Conservation (phyloP, 257 asterid species). For the Datura wrightii region DNA sequence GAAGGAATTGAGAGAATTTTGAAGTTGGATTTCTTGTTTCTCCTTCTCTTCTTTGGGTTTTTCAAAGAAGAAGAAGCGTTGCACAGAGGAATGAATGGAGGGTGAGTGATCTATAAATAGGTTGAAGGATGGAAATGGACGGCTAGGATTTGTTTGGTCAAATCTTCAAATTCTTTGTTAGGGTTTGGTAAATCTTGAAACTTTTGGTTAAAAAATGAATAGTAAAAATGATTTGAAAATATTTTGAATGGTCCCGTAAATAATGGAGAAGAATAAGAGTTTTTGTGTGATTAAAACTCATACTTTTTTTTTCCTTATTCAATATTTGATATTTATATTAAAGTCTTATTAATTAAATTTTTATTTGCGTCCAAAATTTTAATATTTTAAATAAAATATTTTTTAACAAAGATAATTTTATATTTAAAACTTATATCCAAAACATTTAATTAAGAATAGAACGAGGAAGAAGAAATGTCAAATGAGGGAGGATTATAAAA, state of each 20-base stretch:
- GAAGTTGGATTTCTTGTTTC: background rate
- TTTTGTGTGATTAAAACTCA: background rate
- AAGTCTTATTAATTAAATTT: background rate
- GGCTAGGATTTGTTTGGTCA: conserved; percentile 35
- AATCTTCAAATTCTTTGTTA: background rate
- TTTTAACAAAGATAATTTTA: background rate
- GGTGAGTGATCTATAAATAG: conserved; percentile 37
- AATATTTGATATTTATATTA: background rate
- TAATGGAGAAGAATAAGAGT: conserved; percentile 1
- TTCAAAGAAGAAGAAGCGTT: conserved; percentile 32
- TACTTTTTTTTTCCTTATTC: background rate
- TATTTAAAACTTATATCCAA: background rate
- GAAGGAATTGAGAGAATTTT: background rate
- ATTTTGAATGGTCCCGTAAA: background rate
- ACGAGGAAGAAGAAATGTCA: too few species aligned
- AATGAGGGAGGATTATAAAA: too few species aligned
- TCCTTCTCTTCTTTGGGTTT: background rate
- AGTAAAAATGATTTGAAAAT: conserved; percentile 14
- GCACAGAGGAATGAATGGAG: conserved; percentile 16
- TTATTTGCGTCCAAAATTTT: background rate
- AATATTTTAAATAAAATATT: background rate
- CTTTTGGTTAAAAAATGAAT: background rate
- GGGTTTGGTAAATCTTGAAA: background rate
- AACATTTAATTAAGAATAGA: background rate
- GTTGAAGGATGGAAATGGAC: conserved; percentile 32